Conservation (phyloP, 2,329 filamentous ascomycete species). For the Cladosporium cucumerinum region DNA sequence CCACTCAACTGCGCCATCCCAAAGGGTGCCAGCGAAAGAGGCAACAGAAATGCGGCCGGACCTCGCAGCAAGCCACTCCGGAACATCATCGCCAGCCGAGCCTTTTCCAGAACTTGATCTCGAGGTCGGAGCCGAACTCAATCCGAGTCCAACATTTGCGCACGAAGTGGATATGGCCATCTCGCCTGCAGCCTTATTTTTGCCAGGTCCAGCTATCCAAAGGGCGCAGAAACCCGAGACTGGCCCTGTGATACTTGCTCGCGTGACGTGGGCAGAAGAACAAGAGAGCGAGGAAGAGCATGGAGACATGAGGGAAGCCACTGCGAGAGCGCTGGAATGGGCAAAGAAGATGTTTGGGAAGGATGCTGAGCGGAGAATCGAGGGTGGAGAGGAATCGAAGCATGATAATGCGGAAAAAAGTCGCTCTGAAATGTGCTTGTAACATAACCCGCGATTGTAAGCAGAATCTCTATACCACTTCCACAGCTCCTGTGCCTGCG, state of each 20-base stretch:
- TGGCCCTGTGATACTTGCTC: not conserved
- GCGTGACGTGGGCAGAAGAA: not conserved
- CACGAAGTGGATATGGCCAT: not conserved
- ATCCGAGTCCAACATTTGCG: not conserved
- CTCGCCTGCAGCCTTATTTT: not conserved
- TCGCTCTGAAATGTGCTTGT: not conserved
- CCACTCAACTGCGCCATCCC: no score
- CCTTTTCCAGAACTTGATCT: constrained; percentile 1
- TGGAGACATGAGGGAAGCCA: not conserved
- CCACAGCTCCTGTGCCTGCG: not conserved
- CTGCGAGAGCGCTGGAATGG: not conserved
- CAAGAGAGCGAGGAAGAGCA: not conserved
- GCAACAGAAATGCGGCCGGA: not conserved
- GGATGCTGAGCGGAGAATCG: not conserved
- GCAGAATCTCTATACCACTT: not conserved
- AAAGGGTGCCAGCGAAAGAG: no score
- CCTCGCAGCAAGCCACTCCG: not conserved
- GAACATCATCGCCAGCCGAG: not conserved
- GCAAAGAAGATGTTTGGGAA: not conserved
- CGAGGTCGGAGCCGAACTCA: not conserved
- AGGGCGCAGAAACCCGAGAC: no score
- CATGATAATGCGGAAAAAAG: not conserved
- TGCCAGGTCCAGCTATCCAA: not conserved
- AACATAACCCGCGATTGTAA: not conserved
- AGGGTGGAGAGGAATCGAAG: not conserved